Conservation (phyloP, 768 basidiomycete genomes). For the Trametes coccinea region DNA sequence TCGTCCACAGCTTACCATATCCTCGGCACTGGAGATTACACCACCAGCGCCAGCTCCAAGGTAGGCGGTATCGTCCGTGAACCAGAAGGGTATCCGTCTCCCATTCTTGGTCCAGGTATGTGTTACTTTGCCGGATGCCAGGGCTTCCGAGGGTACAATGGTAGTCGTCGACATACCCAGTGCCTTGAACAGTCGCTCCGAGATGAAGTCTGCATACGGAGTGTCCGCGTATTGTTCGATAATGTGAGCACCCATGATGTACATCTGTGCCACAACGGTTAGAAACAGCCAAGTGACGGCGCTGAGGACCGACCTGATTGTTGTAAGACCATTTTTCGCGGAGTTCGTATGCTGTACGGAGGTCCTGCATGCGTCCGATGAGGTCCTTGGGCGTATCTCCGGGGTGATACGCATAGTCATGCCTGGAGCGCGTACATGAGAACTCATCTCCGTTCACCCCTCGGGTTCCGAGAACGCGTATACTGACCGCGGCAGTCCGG, state of each 20-base stretch:
- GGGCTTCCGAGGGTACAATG: slow-evolving; percentile 38
- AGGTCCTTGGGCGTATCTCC: slow-evolving; percentile 31
- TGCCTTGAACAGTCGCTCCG: slow-evolving; percentile 42
- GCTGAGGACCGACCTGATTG: slow-evolving; percentile 33
- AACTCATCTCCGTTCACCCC: background rate
- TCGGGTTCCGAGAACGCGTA: background rate
- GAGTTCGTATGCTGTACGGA: slow-evolving; percentile 38
- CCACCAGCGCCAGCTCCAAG: slow-evolving; percentile 43
- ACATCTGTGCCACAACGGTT: slow-evolving; percentile 37
- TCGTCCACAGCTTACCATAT: slow-evolving; percentile 38
- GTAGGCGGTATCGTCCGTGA: slow-evolving; percentile 31
- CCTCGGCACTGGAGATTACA: slow-evolving; percentile 43
- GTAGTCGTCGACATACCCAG: slow-evolving; percentile 45
- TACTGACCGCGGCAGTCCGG: slow-evolving; percentile 41
- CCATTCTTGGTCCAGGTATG: slow-evolving; percentile 37
- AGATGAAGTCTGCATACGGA: slow-evolving; percentile 42
- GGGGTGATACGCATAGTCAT: slow-evolving; percentile 36
- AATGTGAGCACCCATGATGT: slow-evolving; percentile 37
- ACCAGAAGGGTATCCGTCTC: slow-evolving; percentile 37
- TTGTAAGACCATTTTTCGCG: slow-evolving; percentile 42
- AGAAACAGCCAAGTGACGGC: too few species aligned
- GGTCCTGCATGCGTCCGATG: slow-evolving; percentile 30
- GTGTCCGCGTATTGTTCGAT: slow-evolving; percentile 36
- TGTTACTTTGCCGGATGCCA: slow-evolving; percentile 34
- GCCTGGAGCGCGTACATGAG: slow-evolving; percentile 23